phyloP scores from a whole-genome alignment of 306 rosid genomes.

The Hylodesmum podocarpum region DNA sequence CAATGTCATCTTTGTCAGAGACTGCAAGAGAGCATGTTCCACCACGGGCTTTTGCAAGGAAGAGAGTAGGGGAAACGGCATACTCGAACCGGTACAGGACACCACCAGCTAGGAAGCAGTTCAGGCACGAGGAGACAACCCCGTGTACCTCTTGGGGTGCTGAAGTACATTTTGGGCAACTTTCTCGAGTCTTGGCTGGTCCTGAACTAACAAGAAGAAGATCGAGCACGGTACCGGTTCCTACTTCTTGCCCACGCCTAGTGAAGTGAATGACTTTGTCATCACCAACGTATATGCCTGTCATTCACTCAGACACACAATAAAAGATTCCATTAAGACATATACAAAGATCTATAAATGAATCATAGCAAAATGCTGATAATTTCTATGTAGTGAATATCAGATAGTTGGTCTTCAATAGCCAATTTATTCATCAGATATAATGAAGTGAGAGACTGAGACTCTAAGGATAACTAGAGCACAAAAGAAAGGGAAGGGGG shows the following conservation, averaged over 20 bases:
- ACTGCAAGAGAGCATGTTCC: slow-evolving; percentile 92
- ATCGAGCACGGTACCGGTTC: slow-evolving; percentile 86
- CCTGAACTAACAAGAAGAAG: slow-evolving; percentile 75
- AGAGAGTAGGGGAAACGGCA: slow-evolving; percentile 64
- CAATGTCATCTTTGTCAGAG: slow-evolving; percentile 56
- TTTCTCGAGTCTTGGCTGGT: slow-evolving; percentile 49
- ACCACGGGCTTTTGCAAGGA: slow-evolving; percentile 86
- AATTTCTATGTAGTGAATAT: not conserved
- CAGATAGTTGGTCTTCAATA: not conserved
- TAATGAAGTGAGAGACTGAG: not conserved
- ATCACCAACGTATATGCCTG: slow-evolving; percentile 83
- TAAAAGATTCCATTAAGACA: not conserved
- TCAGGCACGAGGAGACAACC: slow-evolving; percentile 75
- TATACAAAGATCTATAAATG: not conserved
- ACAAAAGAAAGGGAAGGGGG: not conserved
- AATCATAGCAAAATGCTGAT: not conserved
- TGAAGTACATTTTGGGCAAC: slow-evolving; percentile 56
- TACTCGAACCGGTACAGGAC: slow-evolving; percentile 85
- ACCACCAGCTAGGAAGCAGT: slow-evolving; percentile 88
- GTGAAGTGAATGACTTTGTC: slow-evolving; percentile 87
- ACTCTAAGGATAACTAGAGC: not conserved
- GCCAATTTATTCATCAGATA: not conserved
- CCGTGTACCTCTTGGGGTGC: slow-evolving; percentile 54
- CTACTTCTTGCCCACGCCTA: slow-evolving; percentile 92
- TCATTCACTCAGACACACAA: slow-evolving; percentile 1